Conservation (phyloP, 1,284 basidiomycete genomes). For the Pyrrhoderma noxium region DNA sequence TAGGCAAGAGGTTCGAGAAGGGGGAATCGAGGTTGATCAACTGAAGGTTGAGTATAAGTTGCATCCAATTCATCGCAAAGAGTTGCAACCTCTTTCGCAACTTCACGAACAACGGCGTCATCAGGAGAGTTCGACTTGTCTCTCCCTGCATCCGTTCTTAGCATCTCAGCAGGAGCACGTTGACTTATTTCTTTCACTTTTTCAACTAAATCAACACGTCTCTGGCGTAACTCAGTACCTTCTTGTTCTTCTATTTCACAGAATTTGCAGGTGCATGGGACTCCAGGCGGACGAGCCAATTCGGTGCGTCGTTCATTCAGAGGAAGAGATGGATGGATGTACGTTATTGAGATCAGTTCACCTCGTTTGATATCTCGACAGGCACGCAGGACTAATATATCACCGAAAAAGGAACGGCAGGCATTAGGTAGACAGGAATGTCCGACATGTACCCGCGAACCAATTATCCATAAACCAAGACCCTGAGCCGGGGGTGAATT, state of each 20-base stretch:
- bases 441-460: constrained; percentile 4
- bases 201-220: constrained; percentile 13
- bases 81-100: constrained; percentile 5
- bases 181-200: constrained; percentile 12
- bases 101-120: constrained; percentile 11
- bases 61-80: constrained; percentile 14
- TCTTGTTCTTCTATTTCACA: constrained; percentile 16
- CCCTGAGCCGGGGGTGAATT: constrained; percentile 3
- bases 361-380: constrained; percentile 10
- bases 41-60: constrained; percentile 8
- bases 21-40: constrained; percentile 14
- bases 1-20: constrained; percentile 16
- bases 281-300: constrained; percentile 3
- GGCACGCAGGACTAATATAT: constrained; percentile 13
- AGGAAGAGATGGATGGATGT: constrained; percentile 10
- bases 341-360: constrained; percentile 4
- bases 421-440: constrained; percentile 17
- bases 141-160: constrained; percentile 13
- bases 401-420: constrained; percentile 12
- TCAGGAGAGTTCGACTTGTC: constrained; percentile 6
- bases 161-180: constrained; percentile 9
- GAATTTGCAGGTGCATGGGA: constrained; percentile 9
- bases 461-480: constrained; percentile 10
- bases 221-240: constrained; percentile 5
- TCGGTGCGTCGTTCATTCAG: constrained; percentile 13